Base-by-base conservation (phyloP, 2,329 filamentous ascomycete genomes). In the Sclerotinia sclerotiorum region DNA sequence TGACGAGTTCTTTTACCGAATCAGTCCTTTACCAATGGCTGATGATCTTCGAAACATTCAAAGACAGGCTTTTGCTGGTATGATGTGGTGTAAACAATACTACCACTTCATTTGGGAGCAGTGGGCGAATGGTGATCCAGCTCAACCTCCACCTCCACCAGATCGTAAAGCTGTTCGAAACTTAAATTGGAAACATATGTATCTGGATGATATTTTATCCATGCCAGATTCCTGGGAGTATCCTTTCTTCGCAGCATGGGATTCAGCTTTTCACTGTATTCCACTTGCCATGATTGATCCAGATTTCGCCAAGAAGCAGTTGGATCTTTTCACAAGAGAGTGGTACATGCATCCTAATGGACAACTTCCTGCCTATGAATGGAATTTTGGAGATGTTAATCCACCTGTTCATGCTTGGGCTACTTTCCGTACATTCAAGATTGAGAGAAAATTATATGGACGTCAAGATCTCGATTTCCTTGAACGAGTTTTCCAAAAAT, bases 161-260 rank as follows among this genome's bases (percentile, higher is more conserved):
- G 85, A 86, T 51, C 86, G 94, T 67, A 97, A 95, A 79, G 84
- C 86, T 3, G 86, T 98, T 68, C 88, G 94, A 70, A 98, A 98
- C 77, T 82, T 87, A 49, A 88, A 96, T 71, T 98, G 95, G 95
- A 96, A 91, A 77, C 94, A 98, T 79, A 88, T 98, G 85, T 87
- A 97, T 79, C 88, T 97, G 74, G 95, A 98, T 73, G 94, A 98
- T 77, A 93, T 98, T 70, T 80, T 98, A 46, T 97, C 94, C 0
- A 97, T 98, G 94, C 95, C 94, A 0, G 94, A 98, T 79, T 97
- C 94, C 0, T 98, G 94, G 94, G 94, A 98, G 77, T 98, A 98
- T 75, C 94, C 94, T 0, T 98, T 97, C 83, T 97, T 97, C 78
- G 94, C 94, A 27, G 94, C 94, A 5, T 98, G 94, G 94, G 94